These are phyloP conservation scores for Xylariales sp. DNA, from an alignment of 2,329 filamentous ascomycete genomes.

Conservation along the genomic window DNA sequence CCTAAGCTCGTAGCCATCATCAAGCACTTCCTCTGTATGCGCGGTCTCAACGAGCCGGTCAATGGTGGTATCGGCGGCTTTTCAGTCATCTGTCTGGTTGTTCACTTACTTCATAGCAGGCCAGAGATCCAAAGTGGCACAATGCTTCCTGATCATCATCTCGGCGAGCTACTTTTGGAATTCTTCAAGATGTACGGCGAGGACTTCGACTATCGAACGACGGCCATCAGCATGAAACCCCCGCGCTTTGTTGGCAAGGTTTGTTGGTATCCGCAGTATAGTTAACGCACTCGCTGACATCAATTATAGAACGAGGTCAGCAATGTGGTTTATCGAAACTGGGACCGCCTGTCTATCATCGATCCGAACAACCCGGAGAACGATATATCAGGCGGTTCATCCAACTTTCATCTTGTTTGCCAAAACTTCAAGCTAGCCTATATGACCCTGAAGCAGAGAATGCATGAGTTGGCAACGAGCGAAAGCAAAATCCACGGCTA, in stretches of 20 bases:
- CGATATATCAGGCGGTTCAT: slow-evolving; percentile 85
- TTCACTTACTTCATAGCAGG: slow-evolving; percentile 79
- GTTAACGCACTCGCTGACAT: too few species aligned
- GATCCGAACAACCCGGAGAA: slow-evolving; percentile 84
- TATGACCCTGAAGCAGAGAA: slow-evolving; percentile 49
- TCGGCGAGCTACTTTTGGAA: slow-evolving; percentile 77
- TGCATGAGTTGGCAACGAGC: slow-evolving; percentile 44
- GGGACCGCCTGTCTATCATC: slow-evolving; percentile 74
- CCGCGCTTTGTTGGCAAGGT: slow-evolving; percentile 70
- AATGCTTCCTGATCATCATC: slow-evolving; percentile 58
- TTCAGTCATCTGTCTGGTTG: slow-evolving; percentile 87
- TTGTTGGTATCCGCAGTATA: slow-evolving; percentile 24
- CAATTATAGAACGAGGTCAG: slow-evolving; percentile 6
- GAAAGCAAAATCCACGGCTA: slow-evolving; percentile 20
- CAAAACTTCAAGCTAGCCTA: slow-evolving; percentile 65
- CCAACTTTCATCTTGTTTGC: slow-evolving; percentile 63
- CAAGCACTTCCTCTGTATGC: slow-evolving; percentile 90
- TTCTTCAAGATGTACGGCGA: slow-evolving; percentile 90
- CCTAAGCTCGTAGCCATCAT: slow-evolving; percentile 79
- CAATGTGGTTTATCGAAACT: slow-evolving; percentile 52
- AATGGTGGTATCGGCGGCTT: slow-evolving; percentile 91
- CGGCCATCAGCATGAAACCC: slow-evolving; percentile 72
- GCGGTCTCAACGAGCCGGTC: slow-evolving; percentile 85
- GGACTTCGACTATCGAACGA: slow-evolving; percentile 63
- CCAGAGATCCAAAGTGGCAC: slow-evolving; percentile 62